A percentile compares a stretch with the other conserved stretches of the same genome.
Conservation (phyloP, 768 basidiomycete species). For the Boletus sp. region DNA sequence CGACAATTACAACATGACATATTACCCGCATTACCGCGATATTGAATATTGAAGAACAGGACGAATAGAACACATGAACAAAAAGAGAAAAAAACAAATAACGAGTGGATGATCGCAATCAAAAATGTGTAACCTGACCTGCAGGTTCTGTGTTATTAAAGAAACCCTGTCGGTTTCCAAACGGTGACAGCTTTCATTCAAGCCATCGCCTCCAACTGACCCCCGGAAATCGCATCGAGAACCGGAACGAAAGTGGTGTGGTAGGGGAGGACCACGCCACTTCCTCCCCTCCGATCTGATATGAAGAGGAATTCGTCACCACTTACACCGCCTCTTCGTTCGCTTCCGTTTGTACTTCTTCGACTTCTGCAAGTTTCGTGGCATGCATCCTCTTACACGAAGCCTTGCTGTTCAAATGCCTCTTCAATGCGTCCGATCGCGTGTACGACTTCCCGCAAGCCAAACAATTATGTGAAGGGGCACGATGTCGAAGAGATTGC, state of each 20-base stretch:
- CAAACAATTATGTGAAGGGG: conserved; percentile 21
- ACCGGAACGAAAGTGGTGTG: background rate
- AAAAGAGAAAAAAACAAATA: background rate
- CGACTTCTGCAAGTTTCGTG: conserved; percentile 10
- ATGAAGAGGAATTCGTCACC: conserved; percentile 1
- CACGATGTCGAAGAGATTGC: conserved; percentile 28
- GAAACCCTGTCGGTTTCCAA: background rate
- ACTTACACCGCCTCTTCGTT: conserved; percentile 14
- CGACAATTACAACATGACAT: background rate
- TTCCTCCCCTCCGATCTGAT: conserved; percentile 15
- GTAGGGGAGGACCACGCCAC: conserved; percentile 11
- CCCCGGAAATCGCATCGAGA: background rate
- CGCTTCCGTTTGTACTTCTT: conserved; percentile 16
- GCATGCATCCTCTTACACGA: conserved; percentile 26
- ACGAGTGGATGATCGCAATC: background rate
- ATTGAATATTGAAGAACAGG: background rate
- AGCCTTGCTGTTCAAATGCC: conserved; percentile 29
- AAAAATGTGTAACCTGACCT: conserved; percentile 1
- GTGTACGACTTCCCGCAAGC: conserved; percentile 29
- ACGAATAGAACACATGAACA: background rate
- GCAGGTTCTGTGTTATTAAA: conserved; percentile 1
- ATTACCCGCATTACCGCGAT: background rate
- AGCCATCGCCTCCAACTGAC: background rate
- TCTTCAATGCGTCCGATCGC: conserved; percentile 31
- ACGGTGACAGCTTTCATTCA: background rate